These are phyloP conservation scores for Kwoniella shivajii DNA, from an alignment of 1,284 basidiomycete genomes.

Conservation along the genomic window DNA sequence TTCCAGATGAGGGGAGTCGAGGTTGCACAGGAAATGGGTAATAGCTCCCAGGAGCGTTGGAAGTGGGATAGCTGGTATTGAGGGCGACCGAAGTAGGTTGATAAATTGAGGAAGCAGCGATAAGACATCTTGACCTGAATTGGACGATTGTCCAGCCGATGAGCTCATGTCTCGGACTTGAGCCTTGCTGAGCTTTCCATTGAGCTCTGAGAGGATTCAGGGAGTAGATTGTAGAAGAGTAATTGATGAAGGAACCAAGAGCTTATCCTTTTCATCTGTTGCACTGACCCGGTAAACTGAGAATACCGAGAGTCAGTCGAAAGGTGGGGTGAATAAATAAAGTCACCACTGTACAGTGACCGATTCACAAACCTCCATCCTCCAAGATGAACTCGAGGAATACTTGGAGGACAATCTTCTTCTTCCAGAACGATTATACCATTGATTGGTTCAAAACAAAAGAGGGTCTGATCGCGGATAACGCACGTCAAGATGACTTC, in stretches of 20 bases:
- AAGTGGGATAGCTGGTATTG: constrained; percentile 27
- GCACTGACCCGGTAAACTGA: not conserved
- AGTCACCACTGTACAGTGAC: not conserved
- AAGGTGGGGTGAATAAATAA: not conserved
- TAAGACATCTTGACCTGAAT: too few species aligned
- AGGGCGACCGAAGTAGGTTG: constrained; percentile 22
- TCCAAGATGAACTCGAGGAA: too few species aligned
- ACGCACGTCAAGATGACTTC: constrained; percentile 54
- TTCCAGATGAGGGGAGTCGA: constrained; percentile 21
- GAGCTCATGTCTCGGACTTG: too few species aligned
- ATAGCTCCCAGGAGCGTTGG: constrained; percentile 41
- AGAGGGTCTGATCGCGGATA: not conserved
- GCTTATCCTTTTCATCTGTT: not conserved
- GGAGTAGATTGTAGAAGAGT: too few species aligned
- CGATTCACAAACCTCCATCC: not conserved
- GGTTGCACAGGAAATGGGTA: constrained; percentile 41
- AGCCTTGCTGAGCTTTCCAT: too few species aligned
- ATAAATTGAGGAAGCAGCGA: constrained; percentile 33
- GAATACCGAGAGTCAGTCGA: not conserved
- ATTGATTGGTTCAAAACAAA: not conserved
- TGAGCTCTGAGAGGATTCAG: too few species aligned
- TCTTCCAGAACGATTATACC: not conserved
- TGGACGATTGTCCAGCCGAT: too few species aligned
- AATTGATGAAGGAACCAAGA: too few species aligned
- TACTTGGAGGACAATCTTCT: not conserved